Percentiles rank a stretch among this genome's conserved stretches.
phyloP scores from a whole-genome alignment of 192 early-diverging fungal species.

The Backusella parvicylindrica region DNA sequence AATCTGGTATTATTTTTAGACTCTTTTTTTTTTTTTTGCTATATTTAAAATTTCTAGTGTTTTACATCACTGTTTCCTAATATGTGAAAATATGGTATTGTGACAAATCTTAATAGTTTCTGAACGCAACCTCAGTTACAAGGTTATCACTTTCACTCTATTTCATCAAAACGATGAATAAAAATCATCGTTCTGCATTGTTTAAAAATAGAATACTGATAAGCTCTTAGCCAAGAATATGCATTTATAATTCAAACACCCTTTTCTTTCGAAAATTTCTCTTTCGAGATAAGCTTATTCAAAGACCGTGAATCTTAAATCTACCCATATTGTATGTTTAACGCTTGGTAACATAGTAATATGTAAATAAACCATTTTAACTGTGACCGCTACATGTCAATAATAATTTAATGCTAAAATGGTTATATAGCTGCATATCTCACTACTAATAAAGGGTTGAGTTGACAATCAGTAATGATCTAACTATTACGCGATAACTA shows the following conservation, averaged over 20 bases:
- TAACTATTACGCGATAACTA: neutral
- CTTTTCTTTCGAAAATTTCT: neutral
- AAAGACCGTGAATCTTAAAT: neutral
- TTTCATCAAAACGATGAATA: neutral
- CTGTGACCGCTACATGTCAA: neutral
- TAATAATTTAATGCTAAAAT: neutral
- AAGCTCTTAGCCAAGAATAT: neutral
- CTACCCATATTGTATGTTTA: neutral
- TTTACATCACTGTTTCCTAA: neutral
- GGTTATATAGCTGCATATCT: neutral
- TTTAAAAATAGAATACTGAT: neutral
- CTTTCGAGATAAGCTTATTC: neutral
- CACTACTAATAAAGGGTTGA: neutral
- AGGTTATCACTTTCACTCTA: neutral
- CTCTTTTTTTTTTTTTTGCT: neutral
- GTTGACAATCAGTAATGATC: neutral
- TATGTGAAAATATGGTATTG: neutral
- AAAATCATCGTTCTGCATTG: neutral
- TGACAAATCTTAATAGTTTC: neutral
- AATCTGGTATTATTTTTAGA: neutral
- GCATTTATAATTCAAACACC: neutral
- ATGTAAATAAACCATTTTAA: constrained; percentile 3
- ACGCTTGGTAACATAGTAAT: neutral
- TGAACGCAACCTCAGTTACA: neutral
- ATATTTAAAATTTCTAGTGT: neutral